phyloP scores from a whole-genome alignment of 495 filamentous ascomycete species.

The Tetracladium setigerum region DNA sequence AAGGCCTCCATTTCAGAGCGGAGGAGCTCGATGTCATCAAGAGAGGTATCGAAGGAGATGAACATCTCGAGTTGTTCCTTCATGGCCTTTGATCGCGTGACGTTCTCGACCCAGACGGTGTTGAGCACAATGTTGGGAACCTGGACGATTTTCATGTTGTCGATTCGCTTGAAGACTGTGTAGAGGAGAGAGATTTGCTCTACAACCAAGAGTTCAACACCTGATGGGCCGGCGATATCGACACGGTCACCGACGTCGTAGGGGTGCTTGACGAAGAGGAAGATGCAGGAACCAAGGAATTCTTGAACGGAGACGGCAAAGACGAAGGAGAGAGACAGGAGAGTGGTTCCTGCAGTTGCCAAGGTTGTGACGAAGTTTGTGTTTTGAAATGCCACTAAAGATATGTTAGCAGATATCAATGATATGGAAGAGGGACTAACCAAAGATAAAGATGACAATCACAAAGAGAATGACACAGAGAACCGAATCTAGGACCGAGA shows the following conservation, averaged over 20 bases:
- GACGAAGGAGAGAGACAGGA: slow-evolving; percentile 90
- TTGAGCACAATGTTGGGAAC: slow-evolving; percentile 84
- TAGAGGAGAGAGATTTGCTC: slow-evolving; percentile 93
- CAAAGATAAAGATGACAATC: slow-evolving; percentile 77
- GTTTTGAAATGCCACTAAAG: slow-evolving; percentile 66
- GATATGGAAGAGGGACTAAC: slow-evolving; percentile 33
- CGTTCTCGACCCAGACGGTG: slow-evolving; percentile 86
- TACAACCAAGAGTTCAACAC: slow-evolving; percentile 62
- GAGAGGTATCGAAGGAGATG: slow-evolving; percentile 74
- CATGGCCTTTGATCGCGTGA: slow-evolving; percentile 85
- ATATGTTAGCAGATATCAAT: slow-evolving; percentile 16
- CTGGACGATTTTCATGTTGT: slow-evolving; percentile 76
- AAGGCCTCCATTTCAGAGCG: slow-evolving; percentile 77
- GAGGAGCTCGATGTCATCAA: slow-evolving; percentile 80
- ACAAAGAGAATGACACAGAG: slow-evolving; percentile 71
- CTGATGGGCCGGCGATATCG: slow-evolving; percentile 56
- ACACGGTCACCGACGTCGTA: slow-evolving; percentile 90
- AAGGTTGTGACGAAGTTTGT: slow-evolving; percentile 78
- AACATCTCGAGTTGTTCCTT: slow-evolving; percentile 73
- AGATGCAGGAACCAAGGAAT: slow-evolving; percentile 91
- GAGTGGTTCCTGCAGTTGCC: slow-evolving; percentile 87
- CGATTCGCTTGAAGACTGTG: slow-evolving; percentile 82
- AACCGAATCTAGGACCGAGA: slow-evolving; percentile 80
- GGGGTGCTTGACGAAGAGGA: slow-evolving; percentile 94
- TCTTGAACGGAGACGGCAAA: slow-evolving; percentile 90